Conservation (phyloP, 257 asterid genomes). For the Striga asiatica region DNA sequence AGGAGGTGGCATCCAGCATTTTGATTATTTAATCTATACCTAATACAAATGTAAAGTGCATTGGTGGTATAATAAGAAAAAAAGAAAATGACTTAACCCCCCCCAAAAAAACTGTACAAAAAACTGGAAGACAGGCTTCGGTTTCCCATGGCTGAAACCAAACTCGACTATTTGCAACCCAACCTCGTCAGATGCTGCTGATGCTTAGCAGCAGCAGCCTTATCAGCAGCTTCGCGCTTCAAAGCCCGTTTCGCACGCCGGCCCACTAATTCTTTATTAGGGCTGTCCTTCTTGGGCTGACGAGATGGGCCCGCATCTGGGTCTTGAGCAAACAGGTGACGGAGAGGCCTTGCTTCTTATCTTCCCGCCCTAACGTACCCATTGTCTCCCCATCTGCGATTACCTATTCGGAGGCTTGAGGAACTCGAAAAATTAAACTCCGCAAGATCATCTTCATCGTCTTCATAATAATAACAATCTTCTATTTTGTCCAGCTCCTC, state of each 20-base stretch:
- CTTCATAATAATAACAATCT: slow-evolving; percentile 42
- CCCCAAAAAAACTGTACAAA: too few species aligned
- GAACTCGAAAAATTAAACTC: slow-evolving; percentile 49
- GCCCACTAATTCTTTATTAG: slow-evolving; percentile 32
- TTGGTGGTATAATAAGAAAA: too few species aligned
- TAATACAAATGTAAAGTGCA: too few species aligned
- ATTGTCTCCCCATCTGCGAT: slow-evolving; percentile 84
- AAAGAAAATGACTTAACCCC: too few species aligned
- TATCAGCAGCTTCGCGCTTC: slow-evolving; percentile 79
- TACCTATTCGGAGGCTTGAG: slow-evolving; percentile 62
- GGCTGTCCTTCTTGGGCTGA: slow-evolving; percentile 22
- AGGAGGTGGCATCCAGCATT: background rate
- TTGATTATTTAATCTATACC: background rate
- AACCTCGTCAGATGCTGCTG: slow-evolving; percentile 56
- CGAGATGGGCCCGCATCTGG: slow-evolving; percentile 50
- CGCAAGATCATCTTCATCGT: slow-evolving; percentile 49
- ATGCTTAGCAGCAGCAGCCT: slow-evolving; percentile 75
- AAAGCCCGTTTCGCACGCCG: slow-evolving; percentile 72
- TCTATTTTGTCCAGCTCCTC: slow-evolving; percentile 38
- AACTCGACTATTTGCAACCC: too few species aligned
- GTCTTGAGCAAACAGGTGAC: slow-evolving; percentile 25
- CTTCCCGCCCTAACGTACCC: slow-evolving; percentile 89
- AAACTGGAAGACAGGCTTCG: too few species aligned
- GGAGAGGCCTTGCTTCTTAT: slow-evolving; percentile 63
- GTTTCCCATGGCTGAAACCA: too few species aligned